These are phyloP conservation scores for Tetrapisispora pingtungensis DNA, from an alignment of 805 yeast genomes.

Conservation along the genomic window DNA sequence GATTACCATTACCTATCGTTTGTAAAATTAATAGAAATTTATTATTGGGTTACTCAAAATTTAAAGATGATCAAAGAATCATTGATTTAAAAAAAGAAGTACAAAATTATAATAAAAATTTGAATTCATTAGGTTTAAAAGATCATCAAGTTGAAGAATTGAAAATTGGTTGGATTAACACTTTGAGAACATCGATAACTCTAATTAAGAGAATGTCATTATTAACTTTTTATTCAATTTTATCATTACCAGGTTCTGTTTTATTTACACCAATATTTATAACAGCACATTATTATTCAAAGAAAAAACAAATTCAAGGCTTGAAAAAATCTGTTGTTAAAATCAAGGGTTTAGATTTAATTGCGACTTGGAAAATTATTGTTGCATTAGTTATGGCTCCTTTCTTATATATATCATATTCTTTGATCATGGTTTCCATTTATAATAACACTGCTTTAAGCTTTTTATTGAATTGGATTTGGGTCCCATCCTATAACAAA, in stretches of 20 bases:
- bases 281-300: conserved; percentile 59
- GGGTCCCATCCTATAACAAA: conserved; percentile 17
- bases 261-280: conserved; percentile 81
- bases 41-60: conserved; percentile 71
- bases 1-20: conserved; percentile 55
- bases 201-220: conserved; percentile 44
- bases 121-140: conserved; percentile 52
- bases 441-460: conserved; percentile 21
- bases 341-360: conserved; percentile 78
- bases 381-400: conserved; percentile 84
- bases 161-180: conserved; percentile 34
- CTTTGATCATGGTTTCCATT: conserved; percentile 34
- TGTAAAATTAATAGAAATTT: conserved; percentile 85
- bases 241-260: conserved; percentile 77
- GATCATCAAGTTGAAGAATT: conserved; percentile 61
- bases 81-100: conserved; percentile 53
- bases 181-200: conserved; percentile 37
- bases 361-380: conserved; percentile 92
- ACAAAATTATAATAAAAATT: conserved; percentile 52
- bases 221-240: conserved; percentile 40
- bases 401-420: conserved; percentile 65
- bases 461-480: conserved; percentile 26
- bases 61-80: conserved; percentile 62
- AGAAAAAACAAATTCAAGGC: conserved; percentile 64
- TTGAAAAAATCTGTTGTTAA: conserved; percentile 87